Conservation (phyloP, 208 protist species). For the Leishmania aethiopica region DNA sequence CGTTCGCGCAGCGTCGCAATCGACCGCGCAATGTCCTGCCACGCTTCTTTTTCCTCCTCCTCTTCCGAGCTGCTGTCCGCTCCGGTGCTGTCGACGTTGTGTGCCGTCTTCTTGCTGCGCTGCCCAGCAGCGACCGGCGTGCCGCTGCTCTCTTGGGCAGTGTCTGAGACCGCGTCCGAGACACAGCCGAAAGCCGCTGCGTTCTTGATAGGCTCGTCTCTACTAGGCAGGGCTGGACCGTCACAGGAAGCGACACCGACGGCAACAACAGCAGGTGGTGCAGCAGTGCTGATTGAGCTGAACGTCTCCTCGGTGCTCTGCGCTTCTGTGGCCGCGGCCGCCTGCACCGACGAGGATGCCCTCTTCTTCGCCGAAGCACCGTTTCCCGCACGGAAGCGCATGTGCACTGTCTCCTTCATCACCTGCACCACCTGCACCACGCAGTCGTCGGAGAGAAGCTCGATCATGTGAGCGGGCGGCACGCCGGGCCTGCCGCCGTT, state of each 20-base stretch:
- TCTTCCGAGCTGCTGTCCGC: neutral
- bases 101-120: neutral
- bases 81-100: constrained; percentile 1
- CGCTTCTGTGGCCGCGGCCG: neutral
- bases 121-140: neutral
- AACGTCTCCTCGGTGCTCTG: neutral
- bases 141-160: constrained; percentile 1
- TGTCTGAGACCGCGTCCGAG: neutral
- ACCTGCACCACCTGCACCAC: constrained; percentile 71
- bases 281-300: neutral
- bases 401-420: constrained; percentile 73
- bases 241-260: neutral
- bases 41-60: constrained; percentile 2
- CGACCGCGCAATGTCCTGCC: constrained; percentile 21
- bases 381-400: constrained; percentile 38
- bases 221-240: neutral
- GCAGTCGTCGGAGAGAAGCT: constrained; percentile 79
- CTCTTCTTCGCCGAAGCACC: neutral
- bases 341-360: neutral
- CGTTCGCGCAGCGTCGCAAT: constrained; percentile 29
- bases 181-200: neutral
- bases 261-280: neutral
- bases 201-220: neutral
- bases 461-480: constrained; percentile 12
- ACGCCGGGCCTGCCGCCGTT: constrained; percentile 16